Conservation (phyloP, 2,329 filamentous ascomycete species). For the Pseudogymnoascus sp. region DNA sequence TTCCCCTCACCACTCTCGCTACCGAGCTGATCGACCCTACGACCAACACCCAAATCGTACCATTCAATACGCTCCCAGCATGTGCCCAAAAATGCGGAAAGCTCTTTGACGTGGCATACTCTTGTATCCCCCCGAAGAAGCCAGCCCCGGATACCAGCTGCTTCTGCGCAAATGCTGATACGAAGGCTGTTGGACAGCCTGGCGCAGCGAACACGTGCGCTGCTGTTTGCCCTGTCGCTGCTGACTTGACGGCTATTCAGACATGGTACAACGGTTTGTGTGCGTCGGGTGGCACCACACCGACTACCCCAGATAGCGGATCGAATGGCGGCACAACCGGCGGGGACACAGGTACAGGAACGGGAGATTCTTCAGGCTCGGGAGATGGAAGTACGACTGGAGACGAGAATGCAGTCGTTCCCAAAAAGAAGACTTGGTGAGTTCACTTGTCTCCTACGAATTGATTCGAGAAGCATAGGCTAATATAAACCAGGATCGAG, state of each 20-base stretch:
- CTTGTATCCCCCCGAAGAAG: conserved; percentile 56
- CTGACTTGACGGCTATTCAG: conserved; percentile 51
- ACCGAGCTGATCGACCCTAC: background rate
- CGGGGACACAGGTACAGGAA: background rate
- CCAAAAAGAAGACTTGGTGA: conserved; percentile 4
- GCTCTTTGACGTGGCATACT: conserved; percentile 63
- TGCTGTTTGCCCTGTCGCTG: conserved; percentile 19
- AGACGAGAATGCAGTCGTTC: conserved; percentile 7
- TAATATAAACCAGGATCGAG: conserved; percentile 45
- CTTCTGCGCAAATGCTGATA: conserved; percentile 58
- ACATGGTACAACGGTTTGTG: conserved; percentile 67
- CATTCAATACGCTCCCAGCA: conserved; percentile 50
- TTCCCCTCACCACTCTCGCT: conserved; percentile 1
- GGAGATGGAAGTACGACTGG: background rate
- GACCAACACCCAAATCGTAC: conserved; percentile 38
- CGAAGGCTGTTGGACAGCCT: background rate
- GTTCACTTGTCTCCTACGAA: background rate
- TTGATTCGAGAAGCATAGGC: background rate
- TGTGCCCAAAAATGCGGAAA: conserved; percentile 53
- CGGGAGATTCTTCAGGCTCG: background rate
- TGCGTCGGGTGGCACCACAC: conserved; percentile 32
- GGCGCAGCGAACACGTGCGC: background rate
- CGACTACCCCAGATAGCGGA: background rate
- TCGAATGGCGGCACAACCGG: background rate
- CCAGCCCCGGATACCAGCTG: conserved; percentile 55